Conservation (phyloP, 2,329 filamentous ascomycete species). For the Sclerotinia nivalis region DNA sequence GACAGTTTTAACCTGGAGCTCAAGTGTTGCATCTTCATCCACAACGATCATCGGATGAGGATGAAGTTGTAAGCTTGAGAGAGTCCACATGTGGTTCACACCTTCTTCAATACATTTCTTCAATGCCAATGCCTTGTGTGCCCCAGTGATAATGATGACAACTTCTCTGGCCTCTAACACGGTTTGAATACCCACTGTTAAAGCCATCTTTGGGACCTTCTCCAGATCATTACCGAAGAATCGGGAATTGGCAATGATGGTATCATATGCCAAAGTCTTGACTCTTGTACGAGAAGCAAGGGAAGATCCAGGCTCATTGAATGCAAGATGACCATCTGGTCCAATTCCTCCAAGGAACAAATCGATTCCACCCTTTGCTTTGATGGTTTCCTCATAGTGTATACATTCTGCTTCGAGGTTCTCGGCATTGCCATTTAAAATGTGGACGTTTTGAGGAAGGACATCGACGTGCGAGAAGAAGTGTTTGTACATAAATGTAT, state of each 20-base stretch:
- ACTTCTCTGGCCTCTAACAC: constrained; percentile 80
- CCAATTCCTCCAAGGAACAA: constrained; percentile 84
- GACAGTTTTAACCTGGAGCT: constrained; percentile 73
- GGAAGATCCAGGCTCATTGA: constrained; percentile 85
- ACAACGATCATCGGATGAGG: constrained; percentile 80
- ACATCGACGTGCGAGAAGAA: constrained; percentile 87
- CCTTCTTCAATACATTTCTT: constrained; percentile 80
- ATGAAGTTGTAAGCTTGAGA: constrained; percentile 78
- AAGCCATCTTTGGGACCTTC: constrained; percentile 76
- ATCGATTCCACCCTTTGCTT: constrained; percentile 74
- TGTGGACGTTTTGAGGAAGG: constrained; percentile 78
- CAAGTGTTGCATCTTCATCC: constrained; percentile 75
- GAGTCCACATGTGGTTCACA: constrained; percentile 89
- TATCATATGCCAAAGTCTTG: constrained; percentile 86
- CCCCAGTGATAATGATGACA: constrained; percentile 77
- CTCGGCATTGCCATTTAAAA: constrained; percentile 76
- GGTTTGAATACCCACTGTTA: constrained; percentile 83
- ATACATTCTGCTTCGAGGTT: constrained; percentile 77
- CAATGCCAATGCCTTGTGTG: constrained; percentile 77
- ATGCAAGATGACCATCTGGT: constrained; percentile 84
- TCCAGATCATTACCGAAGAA: constrained; percentile 77
- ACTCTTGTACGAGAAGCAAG: constrained; percentile 76
- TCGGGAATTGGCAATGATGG: constrained; percentile 79
- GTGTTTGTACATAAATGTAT: constrained; percentile 91
- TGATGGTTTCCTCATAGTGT: constrained; percentile 77